These are phyloP conservation scores for Penicillium sp. DNA, from an alignment of 2,329 filamentous ascomycete genomes.

Conservation along the genomic window DNA sequence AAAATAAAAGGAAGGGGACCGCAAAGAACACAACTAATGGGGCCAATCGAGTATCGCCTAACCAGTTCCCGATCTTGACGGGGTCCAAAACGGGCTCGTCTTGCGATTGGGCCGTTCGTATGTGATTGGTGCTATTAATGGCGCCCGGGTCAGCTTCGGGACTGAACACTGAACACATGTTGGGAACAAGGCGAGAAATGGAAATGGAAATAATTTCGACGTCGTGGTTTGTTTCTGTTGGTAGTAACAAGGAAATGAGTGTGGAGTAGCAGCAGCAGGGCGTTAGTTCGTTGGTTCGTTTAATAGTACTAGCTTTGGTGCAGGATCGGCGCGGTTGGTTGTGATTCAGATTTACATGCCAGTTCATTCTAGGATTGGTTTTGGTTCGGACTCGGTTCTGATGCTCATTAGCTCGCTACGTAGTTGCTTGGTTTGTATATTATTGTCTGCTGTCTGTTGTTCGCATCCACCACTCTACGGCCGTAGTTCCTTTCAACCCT, in stretches of 20 bases:
- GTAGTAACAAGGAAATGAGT: neutral
- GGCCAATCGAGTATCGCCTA: constrained; percentile 16
- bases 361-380: neutral
- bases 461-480: neutral
- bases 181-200: neutral
- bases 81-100: neutral
- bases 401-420: neutral
- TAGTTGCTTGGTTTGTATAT: neutral
- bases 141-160: neutral
- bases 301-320: neutral
- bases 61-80: constrained; percentile 15
- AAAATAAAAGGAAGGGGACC: neutral
- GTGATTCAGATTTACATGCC: neutral
- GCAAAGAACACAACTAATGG: neutral
- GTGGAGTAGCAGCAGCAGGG: neutral
- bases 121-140: neutral
- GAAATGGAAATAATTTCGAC: neutral
- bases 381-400: constrained; percentile 2
- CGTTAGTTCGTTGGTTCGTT: neutral
- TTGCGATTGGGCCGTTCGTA: constrained; percentile 19
- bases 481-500: constrained; percentile 6
- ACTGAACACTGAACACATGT: neutral
- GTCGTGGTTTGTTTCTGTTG: neutral
- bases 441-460: neutral
- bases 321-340: constrained; percentile 1